Base-by-base conservation (phyloP, 164 flowering plant genomes). In the Aristolochia contorta region DNA sequence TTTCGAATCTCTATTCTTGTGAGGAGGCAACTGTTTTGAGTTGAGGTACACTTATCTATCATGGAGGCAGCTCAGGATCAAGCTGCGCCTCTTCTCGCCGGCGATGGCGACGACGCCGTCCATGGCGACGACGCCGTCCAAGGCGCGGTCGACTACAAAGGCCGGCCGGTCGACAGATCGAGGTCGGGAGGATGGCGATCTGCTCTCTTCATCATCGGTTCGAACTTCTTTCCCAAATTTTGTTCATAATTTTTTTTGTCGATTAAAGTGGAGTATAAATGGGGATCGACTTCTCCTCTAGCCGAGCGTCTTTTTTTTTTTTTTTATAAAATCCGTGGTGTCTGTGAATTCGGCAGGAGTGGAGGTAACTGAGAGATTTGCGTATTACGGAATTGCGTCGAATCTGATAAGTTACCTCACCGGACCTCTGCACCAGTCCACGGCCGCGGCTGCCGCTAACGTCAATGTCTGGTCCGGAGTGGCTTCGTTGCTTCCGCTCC, bases 351-450 rank as follows among this genome's bases (percentile, higher is more conserved):
- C 12, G 54, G 61, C 56, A 66, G 69, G 71, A 21, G 84, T 80
- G 52, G 89, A 76, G 63, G 66, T 82, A 21, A 78, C 84, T 12
- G 91, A 82, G 75, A 78, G 87, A 57, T 68, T 78, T 32, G 82
- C 87, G 0, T 81, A 74, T 60, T 79, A 69, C 32, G 91, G 91
- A n/a, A 69, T 80, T 2, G 53, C 64, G 13, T 66, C 79, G 19
- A 84, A 82, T 57, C 68, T 84, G 32, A 78, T 84, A 1, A 80
- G 51, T 47, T 84, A 71, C 50, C 64, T 84, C 41, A 84, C 89
- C 2, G 84, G 81, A 2, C 74, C 76, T 4, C 58, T 80, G 23
- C 65, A 65, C 7, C 74, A 75, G 20, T 69, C 80, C 2, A 74
- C 72, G 16, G 80, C 84, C 15, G 51, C 60, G 0, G 80, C 80